Percentiles rank a stretch among this genome's conserved stretches.
These are phyloP conservation scores for Phylloporus rhodoxanthus DNA, from an alignment of 768 basidiomycete species.

Conservation along the genomic window DNA sequence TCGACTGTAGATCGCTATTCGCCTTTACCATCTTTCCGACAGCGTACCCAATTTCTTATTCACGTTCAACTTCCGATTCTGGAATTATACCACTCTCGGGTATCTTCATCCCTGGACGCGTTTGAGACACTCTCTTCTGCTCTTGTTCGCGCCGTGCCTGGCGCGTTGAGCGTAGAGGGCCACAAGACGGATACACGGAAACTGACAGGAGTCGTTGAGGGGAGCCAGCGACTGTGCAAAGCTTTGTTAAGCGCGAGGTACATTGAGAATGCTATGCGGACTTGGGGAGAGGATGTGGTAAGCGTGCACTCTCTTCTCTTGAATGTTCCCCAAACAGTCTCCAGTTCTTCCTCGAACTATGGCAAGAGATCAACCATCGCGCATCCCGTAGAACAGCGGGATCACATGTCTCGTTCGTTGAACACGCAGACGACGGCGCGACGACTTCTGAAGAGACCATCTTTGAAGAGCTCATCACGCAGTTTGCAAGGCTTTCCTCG, in stretches of 20 bases:
- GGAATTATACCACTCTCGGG: conserved; percentile 67
- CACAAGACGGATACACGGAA: conserved; percentile 45
- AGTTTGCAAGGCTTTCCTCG: conserved; percentile 52
- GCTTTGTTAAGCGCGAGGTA: conserved; percentile 78
- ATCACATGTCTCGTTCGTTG: conserved; percentile 46
- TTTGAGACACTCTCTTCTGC: conserved; percentile 89
- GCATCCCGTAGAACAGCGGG: conserved; percentile 49
- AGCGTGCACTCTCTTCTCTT: conserved; percentile 23
- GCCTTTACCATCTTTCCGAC: conserved; percentile 69
- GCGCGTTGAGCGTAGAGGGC: conserved; percentile 62
- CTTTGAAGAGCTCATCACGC: conserved; percentile 69
- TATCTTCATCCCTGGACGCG: conserved; percentile 83
- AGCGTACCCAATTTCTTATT: conserved; percentile 80
- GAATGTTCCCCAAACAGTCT: not conserved
- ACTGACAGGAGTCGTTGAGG: conserved; percentile 79
- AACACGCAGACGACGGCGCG: conserved; percentile 25
- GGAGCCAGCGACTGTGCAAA: conserved; percentile 78
- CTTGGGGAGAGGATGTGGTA: conserved; percentile 90
- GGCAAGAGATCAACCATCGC: conserved; percentile 67
- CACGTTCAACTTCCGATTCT: conserved; percentile 82
- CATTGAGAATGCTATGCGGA: conserved; percentile 60
- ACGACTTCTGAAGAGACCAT: conserved; percentile 56
- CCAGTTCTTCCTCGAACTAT: conserved; percentile 91
- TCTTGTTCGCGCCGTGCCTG: conserved; percentile 87
- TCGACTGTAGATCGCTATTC: conserved; percentile 73